Conservation (phyloP, 2,329 filamentous ascomycete species). For the Hypoxylon sp. region DNA sequence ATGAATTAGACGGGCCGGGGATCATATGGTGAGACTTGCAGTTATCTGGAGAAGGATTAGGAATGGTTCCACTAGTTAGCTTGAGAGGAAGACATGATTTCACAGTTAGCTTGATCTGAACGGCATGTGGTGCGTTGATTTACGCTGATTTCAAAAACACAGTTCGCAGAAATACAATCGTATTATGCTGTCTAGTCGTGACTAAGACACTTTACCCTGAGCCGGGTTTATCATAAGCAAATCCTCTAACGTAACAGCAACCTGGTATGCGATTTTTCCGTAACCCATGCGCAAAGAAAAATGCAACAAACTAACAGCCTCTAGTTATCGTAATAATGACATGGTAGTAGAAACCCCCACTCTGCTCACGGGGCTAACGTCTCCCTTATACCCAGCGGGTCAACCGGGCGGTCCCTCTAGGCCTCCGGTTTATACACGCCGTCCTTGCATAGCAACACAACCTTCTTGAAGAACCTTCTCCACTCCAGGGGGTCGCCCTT, state of each 20-base stretch:
- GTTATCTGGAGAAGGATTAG: neutral
- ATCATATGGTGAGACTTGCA: neutral
- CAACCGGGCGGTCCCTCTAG: constrained; percentile 41
- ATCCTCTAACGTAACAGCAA: constrained; percentile 4
- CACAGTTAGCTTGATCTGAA: too few relatives aligned
- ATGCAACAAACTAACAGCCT: neutral
- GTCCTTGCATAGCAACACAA: constrained; percentile 89
- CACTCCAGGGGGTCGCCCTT: constrained; percentile 98
- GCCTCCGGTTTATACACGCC: constrained; percentile 75
- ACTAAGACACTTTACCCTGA: neutral
- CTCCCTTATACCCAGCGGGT: neutral
- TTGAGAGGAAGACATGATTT: too few relatives aligned
- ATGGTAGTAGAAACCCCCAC: neutral
- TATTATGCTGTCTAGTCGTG: constrained; percentile 21
- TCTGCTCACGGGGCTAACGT: neutral
- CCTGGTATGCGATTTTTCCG: constrained; percentile 22
- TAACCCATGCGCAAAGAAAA: constrained; percentile 19
- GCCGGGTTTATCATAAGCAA: constrained; percentile 22
- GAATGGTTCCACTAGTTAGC: neutral
- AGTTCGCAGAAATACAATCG: constrained; percentile 8
- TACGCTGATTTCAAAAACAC: too few relatives aligned
- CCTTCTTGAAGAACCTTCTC: constrained; percentile 95
- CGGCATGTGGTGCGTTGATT: too few relatives aligned
- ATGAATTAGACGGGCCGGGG: neutral
- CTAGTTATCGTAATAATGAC: neutral